phyloP scores from a whole-genome alignment of 2,329 filamentous ascomycete species.

The Ceratocystis harringtonii region DNA sequence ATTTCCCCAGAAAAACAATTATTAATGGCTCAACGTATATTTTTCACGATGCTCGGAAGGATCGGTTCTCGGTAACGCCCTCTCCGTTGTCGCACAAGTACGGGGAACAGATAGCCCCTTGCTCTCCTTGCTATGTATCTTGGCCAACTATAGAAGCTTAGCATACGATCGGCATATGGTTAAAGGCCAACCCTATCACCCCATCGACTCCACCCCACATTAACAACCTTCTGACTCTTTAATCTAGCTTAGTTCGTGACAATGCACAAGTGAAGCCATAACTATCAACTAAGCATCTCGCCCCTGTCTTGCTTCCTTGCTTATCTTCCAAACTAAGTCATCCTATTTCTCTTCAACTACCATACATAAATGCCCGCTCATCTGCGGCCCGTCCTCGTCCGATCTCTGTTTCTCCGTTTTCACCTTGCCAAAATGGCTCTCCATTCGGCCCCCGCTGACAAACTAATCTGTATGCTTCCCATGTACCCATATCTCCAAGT shows the following conservation, averaged over 20 bases:
- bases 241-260: too few relatives aligned
- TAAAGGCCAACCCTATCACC: background rate
- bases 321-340: too few relatives aligned
- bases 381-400: background rate
- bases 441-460: conserved; percentile 13
- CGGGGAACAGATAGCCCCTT: background rate
- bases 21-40: background rate
- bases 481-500: background rate
- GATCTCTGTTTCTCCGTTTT: background rate
- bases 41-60: conserved; percentile 7
- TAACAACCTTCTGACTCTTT: background rate
- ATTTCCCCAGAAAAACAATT: background rate
- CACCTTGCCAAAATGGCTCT: conserved; percentile 16
- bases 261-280: background rate
- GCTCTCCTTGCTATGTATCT: background rate
- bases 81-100: background rate
- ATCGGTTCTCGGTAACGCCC: background rate
- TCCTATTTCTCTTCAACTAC: background rate
- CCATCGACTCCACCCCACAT: background rate
- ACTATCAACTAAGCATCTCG: background rate
- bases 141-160: background rate
- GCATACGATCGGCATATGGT: background rate
- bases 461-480: conserved; percentile 17
- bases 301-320: too few relatives aligned
- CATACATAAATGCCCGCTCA: background rate